Percentiles rank a stretch among this genome's conserved stretches.
Conservation (phyloP, 148 eudicot species). For the Agrostemma githago region DNA sequence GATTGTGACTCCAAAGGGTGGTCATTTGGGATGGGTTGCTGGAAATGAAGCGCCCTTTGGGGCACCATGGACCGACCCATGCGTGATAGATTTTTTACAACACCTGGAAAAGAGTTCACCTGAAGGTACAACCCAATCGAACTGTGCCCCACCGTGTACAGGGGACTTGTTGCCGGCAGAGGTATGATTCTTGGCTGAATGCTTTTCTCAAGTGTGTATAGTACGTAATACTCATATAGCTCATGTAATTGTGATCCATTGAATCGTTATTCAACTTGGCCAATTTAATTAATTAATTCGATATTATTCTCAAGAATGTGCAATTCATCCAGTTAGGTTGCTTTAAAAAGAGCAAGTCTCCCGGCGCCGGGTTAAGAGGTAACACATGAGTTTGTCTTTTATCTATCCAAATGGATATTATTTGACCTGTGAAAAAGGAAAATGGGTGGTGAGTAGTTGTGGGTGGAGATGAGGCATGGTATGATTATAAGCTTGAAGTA, state of each 20-base stretch:
- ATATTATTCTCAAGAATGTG: neutral
- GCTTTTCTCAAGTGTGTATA: neutral
- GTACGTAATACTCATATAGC: neutral
- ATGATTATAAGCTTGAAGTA: neutral
- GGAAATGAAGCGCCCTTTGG: slow-evolving; percentile 74
- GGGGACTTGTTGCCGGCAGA: slow-evolving; percentile 29
- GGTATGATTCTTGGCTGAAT: slow-evolving; percentile 28
- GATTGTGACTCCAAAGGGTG: slow-evolving; percentile 89
- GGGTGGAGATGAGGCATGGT: neutral
- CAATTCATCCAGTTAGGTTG: neutral
- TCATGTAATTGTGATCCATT: neutral
- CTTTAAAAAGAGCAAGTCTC: too few species aligned
- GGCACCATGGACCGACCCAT: slow-evolving; percentile 92
- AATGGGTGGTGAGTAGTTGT: neutral
- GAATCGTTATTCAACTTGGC: neutral
- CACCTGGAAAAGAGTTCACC: slow-evolving; percentile 44
- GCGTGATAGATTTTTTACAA: slow-evolving; percentile 79
- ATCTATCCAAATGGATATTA: too few species aligned
- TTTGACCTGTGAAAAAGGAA: neutral
- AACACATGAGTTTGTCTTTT: too few species aligned
- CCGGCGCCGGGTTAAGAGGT: too few species aligned
- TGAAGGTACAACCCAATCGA: slow-evolving; percentile 12
- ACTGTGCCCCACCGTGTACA: neutral
- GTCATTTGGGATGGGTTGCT: slow-evolving; percentile 97
- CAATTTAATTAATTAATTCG: neutral